These are phyloP conservation scores for Trichoderma koningii DNA, from an alignment of 2,329 filamentous ascomycete species.

Conservation along the genomic window DNA sequence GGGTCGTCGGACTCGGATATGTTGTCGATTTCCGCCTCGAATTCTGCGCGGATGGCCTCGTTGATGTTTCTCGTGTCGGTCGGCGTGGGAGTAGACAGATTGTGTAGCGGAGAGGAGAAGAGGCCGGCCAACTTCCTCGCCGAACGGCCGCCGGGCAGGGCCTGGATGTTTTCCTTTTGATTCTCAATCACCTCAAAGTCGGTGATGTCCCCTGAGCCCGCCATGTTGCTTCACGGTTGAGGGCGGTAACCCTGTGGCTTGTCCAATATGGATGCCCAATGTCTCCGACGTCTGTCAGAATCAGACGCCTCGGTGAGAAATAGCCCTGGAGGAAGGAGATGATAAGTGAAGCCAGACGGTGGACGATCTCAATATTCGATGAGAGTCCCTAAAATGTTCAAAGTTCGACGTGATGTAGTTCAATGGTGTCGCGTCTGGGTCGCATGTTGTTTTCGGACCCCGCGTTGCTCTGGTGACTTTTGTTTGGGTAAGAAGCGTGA, in stretches of 20 bases:
- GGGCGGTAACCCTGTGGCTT: constrained; percentile 16
- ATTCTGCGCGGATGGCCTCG: constrained; percentile 77
- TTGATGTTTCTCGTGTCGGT: constrained; percentile 75
- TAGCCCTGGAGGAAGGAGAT: neutral
- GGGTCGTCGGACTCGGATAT: constrained; percentile 91
- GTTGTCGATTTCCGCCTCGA: constrained; percentile 76
- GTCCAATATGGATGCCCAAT: neutral
- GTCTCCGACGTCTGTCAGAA: neutral
- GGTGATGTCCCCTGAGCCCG: constrained; percentile 56
- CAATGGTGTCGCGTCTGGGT: neutral
- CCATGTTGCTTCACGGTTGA: constrained; percentile 46
- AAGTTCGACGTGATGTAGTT: constrained; percentile 4
- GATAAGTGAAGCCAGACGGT: constrained; percentile 1
- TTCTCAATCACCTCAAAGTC: constrained; percentile 91
- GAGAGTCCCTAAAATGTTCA: constrained; percentile 2
- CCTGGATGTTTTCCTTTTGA: constrained; percentile 98
- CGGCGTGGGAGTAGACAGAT: constrained; percentile 64
- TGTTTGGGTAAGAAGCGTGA: neutral
- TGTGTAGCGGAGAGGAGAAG: constrained; percentile 67
- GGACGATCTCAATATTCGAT: neutral
- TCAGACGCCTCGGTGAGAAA: neutral
- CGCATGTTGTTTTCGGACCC: constrained; percentile 18
- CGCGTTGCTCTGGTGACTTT: constrained; percentile 22
- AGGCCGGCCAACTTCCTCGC: constrained; percentile 84
- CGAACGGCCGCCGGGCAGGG: constrained; percentile 82